A percentile compares a stretch with the other conserved stretches of the same genome.
Evolutionary conservation across 75 land plant genomes (phyloP).

Genomic region (Azolla pinnata): DNA sequence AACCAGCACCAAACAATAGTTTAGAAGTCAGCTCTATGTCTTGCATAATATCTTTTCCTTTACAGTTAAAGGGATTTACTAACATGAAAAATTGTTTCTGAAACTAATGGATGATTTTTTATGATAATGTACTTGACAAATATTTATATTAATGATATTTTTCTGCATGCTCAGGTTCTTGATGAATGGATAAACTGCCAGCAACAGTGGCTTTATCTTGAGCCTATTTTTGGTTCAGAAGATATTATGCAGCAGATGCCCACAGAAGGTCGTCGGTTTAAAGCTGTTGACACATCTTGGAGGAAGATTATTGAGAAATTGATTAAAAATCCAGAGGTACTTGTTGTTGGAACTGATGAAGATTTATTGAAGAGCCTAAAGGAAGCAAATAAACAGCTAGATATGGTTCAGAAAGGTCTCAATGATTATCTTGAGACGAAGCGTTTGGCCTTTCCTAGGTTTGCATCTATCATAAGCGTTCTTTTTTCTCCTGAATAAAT

Average conservation of each 20-base stretch:
- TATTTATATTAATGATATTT: too few relatives aligned
- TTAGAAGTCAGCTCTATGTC: too few relatives aligned
- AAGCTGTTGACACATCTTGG: slow-evolving; percentile 21
- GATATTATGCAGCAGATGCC: slow-evolving; percentile 44
- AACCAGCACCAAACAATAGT: too few relatives aligned
- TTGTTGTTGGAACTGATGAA: slow-evolving; percentile 27
- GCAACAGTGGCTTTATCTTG: slow-evolving; percentile 36
- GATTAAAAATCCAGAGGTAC: slow-evolving; percentile 25
- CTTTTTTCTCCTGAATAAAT: background rate
- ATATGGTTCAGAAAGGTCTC: slow-evolving; percentile 25
- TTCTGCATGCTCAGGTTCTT: slow-evolving; percentile 22
- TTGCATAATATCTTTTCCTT: too few relatives aligned
- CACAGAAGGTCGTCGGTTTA: slow-evolving; percentile 26
- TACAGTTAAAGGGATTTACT: too few relatives aligned
- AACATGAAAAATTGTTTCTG: too few relatives aligned
- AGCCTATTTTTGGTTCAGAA: slow-evolving; percentile 38
- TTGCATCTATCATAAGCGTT: background rate
- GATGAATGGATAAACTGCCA: slow-evolving; percentile 35
- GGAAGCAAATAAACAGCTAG: slow-evolving; percentile 26
- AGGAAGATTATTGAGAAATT: slow-evolving; percentile 28
- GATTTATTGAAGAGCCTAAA: slow-evolving; percentile 15
- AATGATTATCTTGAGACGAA: slow-evolving; percentile 36
- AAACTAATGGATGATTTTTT: too few relatives aligned
- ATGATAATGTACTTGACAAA: too few relatives aligned
- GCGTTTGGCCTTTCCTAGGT: slow-evolving; percentile 39